Evolutionary conservation across 2,329 filamentous ascomycete genomes (phyloP).

Genomic region (Aspergillus fijiensis): DNA sequence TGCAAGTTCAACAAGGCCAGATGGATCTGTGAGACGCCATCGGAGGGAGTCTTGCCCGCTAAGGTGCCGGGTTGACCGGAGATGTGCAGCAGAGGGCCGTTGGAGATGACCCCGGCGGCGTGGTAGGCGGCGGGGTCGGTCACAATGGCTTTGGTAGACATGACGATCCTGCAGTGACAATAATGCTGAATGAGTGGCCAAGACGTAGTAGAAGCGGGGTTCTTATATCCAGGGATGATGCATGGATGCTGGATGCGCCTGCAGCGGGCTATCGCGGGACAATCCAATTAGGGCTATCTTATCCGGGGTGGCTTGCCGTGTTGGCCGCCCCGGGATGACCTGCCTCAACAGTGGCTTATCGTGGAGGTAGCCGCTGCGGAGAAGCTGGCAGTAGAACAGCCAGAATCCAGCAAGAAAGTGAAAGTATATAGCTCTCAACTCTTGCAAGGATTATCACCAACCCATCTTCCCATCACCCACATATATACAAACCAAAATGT

Average conservation of each 20-base stretch:
- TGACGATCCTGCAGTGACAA: too few relatives aligned
- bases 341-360: neutral
- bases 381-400: too few relatives aligned
- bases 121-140: conserved; percentile 15
- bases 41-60: conserved; percentile 33
- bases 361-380: too few relatives aligned
- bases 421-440: neutral
- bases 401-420: too few relatives aligned
- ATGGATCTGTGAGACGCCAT: conserved; percentile 46
- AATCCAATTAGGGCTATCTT: neutral
- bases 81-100: conserved; percentile 10
- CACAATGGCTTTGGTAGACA: neutral
- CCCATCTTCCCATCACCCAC: neutral
- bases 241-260: neutral
- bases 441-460: too few relatives aligned
- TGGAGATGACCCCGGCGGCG: conserved; percentile 16
- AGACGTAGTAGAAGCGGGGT: too few relatives aligned
- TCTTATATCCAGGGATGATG: neutral
- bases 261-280: too few relatives aligned
- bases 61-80: conserved; percentile 39
- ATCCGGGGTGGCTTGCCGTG: neutral
- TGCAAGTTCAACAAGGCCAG: conserved; percentile 42
- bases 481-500: neutral
- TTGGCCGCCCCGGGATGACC: neutral
- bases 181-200: neutral